Conservation (phyloP, 2,329 filamentous ascomycete species). For the Myriosclerotinia curreyana region DNA sequence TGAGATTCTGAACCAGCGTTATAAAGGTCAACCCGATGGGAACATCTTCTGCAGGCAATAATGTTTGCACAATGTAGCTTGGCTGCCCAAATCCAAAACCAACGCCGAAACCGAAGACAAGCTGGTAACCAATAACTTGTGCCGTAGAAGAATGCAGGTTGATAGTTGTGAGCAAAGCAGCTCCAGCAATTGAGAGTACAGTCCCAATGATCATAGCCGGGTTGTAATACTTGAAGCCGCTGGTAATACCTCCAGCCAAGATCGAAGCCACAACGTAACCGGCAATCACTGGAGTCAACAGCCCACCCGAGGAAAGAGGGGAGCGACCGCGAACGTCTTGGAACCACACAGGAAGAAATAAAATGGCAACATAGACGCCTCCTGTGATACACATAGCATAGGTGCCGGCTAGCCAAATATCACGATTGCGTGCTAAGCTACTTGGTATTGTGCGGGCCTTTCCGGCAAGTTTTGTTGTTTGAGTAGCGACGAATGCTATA, state of each 20-base stretch:
- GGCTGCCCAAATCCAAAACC: constrained; percentile 47
- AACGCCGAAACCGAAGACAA: constrained; percentile 42
- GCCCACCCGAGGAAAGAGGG: constrained; percentile 45
- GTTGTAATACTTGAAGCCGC: constrained; percentile 38
- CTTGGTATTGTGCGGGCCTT: constrained; percentile 37
- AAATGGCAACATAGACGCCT: constrained; percentile 24
- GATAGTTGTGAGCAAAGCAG: constrained; percentile 40
- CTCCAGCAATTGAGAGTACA: constrained; percentile 23
- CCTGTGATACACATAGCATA: not conserved
- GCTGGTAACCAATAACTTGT: constrained; percentile 52
- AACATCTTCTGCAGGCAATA: constrained; percentile 49
- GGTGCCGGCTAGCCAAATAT: constrained; percentile 27
- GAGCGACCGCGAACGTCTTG: constrained; percentile 45
- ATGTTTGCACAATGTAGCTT: constrained; percentile 46
- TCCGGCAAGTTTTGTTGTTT: constrained; percentile 38
- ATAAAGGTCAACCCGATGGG: constrained; percentile 43
- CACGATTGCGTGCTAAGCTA: constrained; percentile 34
- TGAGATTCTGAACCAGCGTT: constrained; percentile 17
- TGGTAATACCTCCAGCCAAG: constrained; percentile 27
- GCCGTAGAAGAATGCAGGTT: constrained; percentile 39
- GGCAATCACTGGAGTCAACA: constrained; percentile 39
- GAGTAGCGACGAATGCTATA: constrained; percentile 37
- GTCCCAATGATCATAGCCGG: constrained; percentile 27
- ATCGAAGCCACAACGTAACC: constrained; percentile 33
- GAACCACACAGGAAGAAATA: constrained; percentile 49